Percentiles rank a stretch among this genome's conserved stretches.
Conservation (phyloP, 345 rosid species). For the Xanthoceras sorbifolium region DNA sequence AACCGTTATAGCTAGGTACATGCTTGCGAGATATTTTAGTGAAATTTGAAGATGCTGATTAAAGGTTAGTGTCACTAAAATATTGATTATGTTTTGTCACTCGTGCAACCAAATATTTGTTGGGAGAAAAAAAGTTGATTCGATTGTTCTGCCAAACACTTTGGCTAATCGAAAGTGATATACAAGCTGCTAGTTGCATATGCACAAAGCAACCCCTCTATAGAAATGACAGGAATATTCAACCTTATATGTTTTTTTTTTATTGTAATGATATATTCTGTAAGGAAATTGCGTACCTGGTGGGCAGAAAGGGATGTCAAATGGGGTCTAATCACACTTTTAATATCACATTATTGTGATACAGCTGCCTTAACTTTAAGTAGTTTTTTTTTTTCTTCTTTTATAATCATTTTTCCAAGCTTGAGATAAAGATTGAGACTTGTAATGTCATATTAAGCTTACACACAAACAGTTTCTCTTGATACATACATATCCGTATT, state of each 20-base stretch:
- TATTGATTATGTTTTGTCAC: no score
- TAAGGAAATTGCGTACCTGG: constrained; percentile 2
- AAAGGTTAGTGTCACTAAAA: neutral
- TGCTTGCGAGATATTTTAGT: neutral
- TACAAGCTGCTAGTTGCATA: neutral
- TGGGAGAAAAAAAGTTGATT: no score
- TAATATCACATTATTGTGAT: neutral
- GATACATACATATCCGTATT: neutral
- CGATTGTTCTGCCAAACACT: neutral
- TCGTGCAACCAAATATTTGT: no score
- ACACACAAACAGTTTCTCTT: neutral
- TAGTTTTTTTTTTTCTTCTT: no score
- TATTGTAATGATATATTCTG: neutral
- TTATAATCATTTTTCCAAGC: neutral
- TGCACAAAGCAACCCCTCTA: neutral
- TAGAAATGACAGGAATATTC: neutral
- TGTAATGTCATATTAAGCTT: neutral
- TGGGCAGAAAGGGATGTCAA: neutral
- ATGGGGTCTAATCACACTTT: neutral
- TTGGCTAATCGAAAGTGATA: neutral
- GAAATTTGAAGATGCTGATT: neutral
- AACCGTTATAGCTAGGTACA: neutral
- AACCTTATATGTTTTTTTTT: neutral
- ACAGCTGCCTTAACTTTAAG: neutral
- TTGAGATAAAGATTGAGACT: neutral